Conservation (phyloP, 129 eudicot genomes). For the Artemisia tridentata region DNA sequence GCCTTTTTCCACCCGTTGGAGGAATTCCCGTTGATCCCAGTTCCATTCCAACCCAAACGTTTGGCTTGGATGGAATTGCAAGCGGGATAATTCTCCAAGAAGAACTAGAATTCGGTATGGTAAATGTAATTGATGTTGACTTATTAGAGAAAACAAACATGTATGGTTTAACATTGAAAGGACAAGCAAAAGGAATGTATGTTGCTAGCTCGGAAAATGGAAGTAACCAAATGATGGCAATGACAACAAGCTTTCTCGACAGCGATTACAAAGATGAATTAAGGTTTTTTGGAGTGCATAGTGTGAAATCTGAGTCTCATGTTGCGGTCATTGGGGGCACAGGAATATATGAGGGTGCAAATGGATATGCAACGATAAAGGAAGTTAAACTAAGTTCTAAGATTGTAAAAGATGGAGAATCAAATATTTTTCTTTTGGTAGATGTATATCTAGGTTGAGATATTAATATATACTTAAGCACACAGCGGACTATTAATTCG, state of each 20-base stretch:
- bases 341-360: constrained; percentile 58
- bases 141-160: constrained; percentile 29
- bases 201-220: constrained; percentile 43
- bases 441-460: constrained; percentile 51
- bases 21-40: constrained; percentile 33
- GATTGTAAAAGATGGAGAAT: constrained; percentile 18
- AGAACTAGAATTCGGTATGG: constrained; percentile 45
- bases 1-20: constrained; percentile 33
- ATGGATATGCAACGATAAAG: constrained; percentile 54
- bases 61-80: constrained; percentile 34
- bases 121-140: constrained; percentile 41
- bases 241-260: constrained; percentile 37
- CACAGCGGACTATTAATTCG: constrained; percentile 8
- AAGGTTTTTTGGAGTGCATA: constrained; percentile 59
- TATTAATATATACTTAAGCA: constrained; percentile 3
- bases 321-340: constrained; percentile 65
- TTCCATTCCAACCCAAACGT: constrained; percentile 26
- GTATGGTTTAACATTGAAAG: constrained; percentile 31
- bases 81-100: constrained; percentile 37
- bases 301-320: constrained; percentile 39
- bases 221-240: constrained; percentile 50
- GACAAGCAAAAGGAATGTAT: constrained; percentile 54
- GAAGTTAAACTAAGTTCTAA: constrained; percentile 31
- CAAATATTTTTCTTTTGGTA: constrained; percentile 34
- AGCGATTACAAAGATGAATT: constrained; percentile 34